Base-by-base conservation (phyloP, 495 filamentous ascomycete genomes). In the Elaphomyces granulatus region DNA sequence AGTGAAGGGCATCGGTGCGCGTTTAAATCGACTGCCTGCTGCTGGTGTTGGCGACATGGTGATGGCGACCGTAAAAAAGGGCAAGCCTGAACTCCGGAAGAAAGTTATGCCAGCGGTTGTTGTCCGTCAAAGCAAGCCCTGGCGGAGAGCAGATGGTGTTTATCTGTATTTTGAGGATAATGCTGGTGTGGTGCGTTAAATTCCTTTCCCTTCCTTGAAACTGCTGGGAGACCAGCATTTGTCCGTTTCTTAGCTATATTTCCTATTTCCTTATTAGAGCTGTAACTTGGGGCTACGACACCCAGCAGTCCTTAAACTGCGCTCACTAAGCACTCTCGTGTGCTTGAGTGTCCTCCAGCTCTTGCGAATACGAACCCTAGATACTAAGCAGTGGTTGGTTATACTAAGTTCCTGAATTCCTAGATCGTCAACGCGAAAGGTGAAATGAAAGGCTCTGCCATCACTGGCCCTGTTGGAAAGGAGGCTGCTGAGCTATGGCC, bases 121-220 rank as follows among this genome's bases (percentile, higher is more conserved):
- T 55, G 87, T 95, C 59, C 77, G 90, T 61, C 88, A 98, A 75
- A 82, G 80, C 70, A 99, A 99, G 79, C 90, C 90, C 50, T 99
- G 90, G 90, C 83, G 88, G 72, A 78, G 90, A 60, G 75, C 83
- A 45, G 90, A 99, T 59, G 90, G 92, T 66, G 80, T 94, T 55
- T 99, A 84, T 75, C 78, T 99, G 48, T 99, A 99, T 79, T 99
- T 99, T 61, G 90, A 96, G 83, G 90, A 99, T 70, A 96, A 96
- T 68, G 88, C 88, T 61, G 88, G 87, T 75, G 88, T 96, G 61
- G 85, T 92, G 68, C 69, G 83, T 84, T 30, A 28, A 40, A 28
- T 19, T n/a, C n/a, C n/a, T n/a, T n/a, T n/a, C n/a, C n/a, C n/a
- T n/a, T n/a, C n/a, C n/a, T n/a, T n/a, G n/a, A n/a, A n/a, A n/a